Conservation (phyloP, 2,329 filamentous ascomycete genomes). For the Colletotrichum sp. region DNA sequence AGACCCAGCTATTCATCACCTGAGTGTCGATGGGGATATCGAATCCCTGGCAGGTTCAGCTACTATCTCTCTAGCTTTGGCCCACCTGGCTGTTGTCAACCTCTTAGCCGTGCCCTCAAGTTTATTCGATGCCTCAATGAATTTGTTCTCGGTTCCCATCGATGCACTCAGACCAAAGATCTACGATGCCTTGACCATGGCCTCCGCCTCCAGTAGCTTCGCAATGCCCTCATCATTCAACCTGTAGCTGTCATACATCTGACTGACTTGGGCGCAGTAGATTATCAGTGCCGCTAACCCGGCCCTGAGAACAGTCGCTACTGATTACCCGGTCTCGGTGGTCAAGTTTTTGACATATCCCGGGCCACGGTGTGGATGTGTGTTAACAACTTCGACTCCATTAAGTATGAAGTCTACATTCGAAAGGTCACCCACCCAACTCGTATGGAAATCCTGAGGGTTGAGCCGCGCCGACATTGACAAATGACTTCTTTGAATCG, state of each 20-base stretch:
- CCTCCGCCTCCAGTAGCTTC: background rate
- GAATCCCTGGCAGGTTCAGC: background rate
- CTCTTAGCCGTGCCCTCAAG: background rate
- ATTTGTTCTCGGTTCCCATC: too few relatives aligned
- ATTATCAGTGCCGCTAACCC: background rate
- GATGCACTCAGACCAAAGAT: too few relatives aligned
- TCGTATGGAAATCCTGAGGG: too few relatives aligned
- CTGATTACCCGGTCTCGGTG: background rate
- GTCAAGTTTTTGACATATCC: background rate
- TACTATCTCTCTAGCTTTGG: background rate
- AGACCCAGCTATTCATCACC: accelerated
- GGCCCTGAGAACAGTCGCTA: background rate
- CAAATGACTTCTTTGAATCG: too few relatives aligned
- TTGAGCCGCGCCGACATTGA: too few relatives aligned
- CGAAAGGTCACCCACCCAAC: too few relatives aligned
- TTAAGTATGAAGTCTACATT: too few relatives aligned
- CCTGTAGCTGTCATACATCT: background rate
- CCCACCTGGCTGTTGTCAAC: background rate
- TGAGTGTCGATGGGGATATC: background rate
- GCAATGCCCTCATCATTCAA: background rate
- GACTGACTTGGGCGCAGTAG: background rate
- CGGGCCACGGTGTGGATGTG: accelerated
- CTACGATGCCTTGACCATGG: background rate
- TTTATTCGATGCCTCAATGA: background rate
- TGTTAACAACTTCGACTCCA: background rate